A percentile compares a stretch with the other conserved stretches of the same genome.
Conservation (phyloP, 2,329 filamentous ascomycete genomes). For the Cercospora sp. region DNA sequence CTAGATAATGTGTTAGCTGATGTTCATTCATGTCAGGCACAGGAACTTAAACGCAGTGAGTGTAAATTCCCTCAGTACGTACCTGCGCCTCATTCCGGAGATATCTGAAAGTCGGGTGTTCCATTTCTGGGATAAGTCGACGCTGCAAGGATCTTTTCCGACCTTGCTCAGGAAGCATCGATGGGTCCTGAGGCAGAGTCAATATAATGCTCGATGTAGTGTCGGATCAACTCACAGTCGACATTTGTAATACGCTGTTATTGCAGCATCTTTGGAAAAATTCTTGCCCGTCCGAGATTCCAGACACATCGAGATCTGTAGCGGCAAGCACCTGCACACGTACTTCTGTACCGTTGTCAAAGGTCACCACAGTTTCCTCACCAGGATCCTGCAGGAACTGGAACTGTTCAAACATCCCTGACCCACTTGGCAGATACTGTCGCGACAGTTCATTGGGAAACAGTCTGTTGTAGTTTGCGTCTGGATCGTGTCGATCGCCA, state of each 20-base stretch:
- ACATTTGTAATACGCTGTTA: background rate
- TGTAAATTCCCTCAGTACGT: background rate
- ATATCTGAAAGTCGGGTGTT: background rate
- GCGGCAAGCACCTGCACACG: conserved; percentile 2
- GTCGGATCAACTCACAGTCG: background rate
- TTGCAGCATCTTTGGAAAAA: conserved; percentile 45
- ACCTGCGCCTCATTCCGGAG: background rate
- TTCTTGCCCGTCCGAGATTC: conserved; percentile 41
- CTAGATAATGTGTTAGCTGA: background rate
- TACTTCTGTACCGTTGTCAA: conserved; percentile 6
- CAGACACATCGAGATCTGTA: conserved; percentile 28
- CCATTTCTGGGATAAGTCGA: background rate
- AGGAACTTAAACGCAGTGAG: background rate
- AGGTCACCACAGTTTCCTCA: conserved; percentile 2
- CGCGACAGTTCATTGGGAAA: conserved; percentile 37
- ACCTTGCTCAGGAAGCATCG: background rate
- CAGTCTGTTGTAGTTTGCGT: conserved; percentile 44
- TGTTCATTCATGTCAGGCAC: background rate
- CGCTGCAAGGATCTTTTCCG: background rate
- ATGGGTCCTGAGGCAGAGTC: background rate
- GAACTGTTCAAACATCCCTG: background rate
- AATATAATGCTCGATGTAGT: background rate
- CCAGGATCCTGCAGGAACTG: conserved; percentile 1
- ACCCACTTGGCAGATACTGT: background rate
- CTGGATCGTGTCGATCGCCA: conserved; percentile 42